Conservation (phyloP, 345 rosid species). For the Odontarrhena argentea region DNA sequence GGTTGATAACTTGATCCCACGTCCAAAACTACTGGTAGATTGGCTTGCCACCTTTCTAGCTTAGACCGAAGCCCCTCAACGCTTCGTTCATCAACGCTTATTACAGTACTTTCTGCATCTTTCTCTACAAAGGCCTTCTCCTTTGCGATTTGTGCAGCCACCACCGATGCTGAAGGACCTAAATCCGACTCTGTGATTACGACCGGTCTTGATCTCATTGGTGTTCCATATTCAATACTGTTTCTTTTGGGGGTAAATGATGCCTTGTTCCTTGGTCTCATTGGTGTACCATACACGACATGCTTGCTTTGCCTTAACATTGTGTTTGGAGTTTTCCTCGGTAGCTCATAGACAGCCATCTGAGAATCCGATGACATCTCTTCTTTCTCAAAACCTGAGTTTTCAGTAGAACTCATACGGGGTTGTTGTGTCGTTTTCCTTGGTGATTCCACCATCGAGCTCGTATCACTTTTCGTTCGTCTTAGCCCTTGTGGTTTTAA, state of each 20-base stretch:
- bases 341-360: conserved; percentile 20
- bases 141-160: conserved; percentile 65
- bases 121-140: conserved; percentile 37
- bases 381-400: conserved; percentile 42
- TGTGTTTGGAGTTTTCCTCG: conserved; percentile 28
- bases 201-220: conserved; percentile 39
- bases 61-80: conserved; percentile 85
- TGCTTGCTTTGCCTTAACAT: conserved; percentile 20
- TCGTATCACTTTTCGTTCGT: conserved; percentile 76
- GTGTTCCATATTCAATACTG: conserved; percentile 41
- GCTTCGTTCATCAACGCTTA: conserved; percentile 53
- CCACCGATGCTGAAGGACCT: conserved; percentile 89
- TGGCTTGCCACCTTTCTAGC: conserved; percentile 80
- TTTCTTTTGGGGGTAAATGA: conserved; percentile 40
- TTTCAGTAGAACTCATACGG: conserved; percentile 43
- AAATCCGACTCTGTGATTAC: conserved; percentile 66
- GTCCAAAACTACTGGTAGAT: conserved; percentile 62
- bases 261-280: conserved; percentile 32
- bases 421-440: conserved; percentile 36
- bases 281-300: conserved; percentile 40
- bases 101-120: conserved; percentile 57
- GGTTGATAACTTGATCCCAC: conserved; percentile 47
- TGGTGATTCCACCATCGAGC: conserved; percentile 54
- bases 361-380: conserved; percentile 41
- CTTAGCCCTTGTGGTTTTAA: conserved; percentile 64